These are phyloP conservation scores for Colletotrichum coccodes DNA, from an alignment of 2,329 filamentous ascomycete species.

Conservation along the genomic window DNA sequence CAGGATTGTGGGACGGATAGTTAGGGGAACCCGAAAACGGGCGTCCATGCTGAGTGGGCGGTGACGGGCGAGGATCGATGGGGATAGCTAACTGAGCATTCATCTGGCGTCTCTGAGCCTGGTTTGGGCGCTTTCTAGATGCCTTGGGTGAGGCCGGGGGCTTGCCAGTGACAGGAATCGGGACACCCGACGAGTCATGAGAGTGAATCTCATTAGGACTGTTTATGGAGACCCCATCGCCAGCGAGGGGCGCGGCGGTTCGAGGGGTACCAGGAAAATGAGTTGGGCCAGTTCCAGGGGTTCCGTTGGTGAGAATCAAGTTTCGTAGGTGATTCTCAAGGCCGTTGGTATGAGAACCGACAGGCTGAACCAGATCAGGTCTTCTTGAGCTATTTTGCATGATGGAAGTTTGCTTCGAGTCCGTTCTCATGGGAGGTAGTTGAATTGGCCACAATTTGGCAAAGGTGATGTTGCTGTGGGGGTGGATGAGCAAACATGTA, in stretches of 20 bases:
- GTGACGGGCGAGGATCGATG: constrained; percentile 57
- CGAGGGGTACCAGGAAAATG: constrained; percentile 30
- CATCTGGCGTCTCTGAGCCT: constrained; percentile 72
- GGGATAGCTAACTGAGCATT: constrained; percentile 67
- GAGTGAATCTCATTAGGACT: neutral
- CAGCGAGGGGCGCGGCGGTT: constrained; percentile 19
- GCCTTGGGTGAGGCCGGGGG: constrained; percentile 39
- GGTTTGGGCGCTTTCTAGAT: constrained; percentile 66
- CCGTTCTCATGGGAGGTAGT: constrained; percentile 4
- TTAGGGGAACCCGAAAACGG: constrained; percentile 40
- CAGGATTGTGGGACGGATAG: constrained; percentile 36
- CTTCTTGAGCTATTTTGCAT: constrained; percentile 22
- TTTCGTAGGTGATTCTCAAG: constrained; percentile 68
- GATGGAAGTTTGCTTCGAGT: neutral
- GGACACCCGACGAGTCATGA: neutral
- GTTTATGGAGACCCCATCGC: neutral
- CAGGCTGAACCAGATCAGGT: constrained; percentile 31
- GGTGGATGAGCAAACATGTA: constrained; percentile 19
- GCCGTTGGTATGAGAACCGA: constrained; percentile 50
- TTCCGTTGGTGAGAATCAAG: constrained; percentile 67
- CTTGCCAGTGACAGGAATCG: constrained; percentile 49
- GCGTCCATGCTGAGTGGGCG: constrained; percentile 32
- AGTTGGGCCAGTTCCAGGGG: constrained; percentile 35
- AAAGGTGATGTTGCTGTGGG: constrained; percentile 11
- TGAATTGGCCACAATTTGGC: constrained; percentile 12